Evolutionary conservation across 75 land plant genomes (phyloP).

Genomic region (Picea sitchensis): DNA sequence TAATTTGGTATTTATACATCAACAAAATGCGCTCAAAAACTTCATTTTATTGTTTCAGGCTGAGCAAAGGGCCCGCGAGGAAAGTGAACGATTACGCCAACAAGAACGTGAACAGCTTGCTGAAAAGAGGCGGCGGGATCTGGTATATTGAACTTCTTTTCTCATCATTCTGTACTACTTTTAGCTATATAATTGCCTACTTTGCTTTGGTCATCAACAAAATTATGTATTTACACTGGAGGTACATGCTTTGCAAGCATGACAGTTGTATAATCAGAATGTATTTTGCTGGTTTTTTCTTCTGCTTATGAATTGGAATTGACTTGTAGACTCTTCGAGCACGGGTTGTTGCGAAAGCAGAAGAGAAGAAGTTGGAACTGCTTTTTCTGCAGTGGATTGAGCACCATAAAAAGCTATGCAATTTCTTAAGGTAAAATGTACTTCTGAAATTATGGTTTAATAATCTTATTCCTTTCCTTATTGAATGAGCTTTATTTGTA

Average conservation of each 20-base stretch:
- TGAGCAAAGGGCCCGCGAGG: slow-evolving; percentile 89
- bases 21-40: background rate
- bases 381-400: slow-evolving; percentile 90
- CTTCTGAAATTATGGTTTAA: background rate
- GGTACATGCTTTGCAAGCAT: background rate
- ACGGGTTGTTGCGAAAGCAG: slow-evolving; percentile 80
- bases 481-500: background rate
- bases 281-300: background rate
- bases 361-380: slow-evolving; percentile 80
- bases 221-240: background rate
- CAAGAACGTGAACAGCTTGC: slow-evolving; percentile 90
- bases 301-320: background rate
- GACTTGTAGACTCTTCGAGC: slow-evolving; percentile 68
- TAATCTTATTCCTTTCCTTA: background rate
- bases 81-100: slow-evolving; percentile 85
- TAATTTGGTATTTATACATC: background rate
- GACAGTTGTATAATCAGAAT: background rate
- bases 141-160: slow-evolving; percentile 38
- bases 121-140: slow-evolving; percentile 75
- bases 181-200: background rate
- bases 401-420: slow-evolving; percentile 79
- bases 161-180: background rate
- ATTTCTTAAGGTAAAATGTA: slow-evolving; percentile 61
- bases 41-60: slow-evolving; percentile 40
- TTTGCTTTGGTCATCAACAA: background rate